These are phyloP conservation scores for Sphagnum tenellum DNA, from an alignment of 225 moss, liverwort and hornwort genomes.

Conservation along the genomic window DNA sequence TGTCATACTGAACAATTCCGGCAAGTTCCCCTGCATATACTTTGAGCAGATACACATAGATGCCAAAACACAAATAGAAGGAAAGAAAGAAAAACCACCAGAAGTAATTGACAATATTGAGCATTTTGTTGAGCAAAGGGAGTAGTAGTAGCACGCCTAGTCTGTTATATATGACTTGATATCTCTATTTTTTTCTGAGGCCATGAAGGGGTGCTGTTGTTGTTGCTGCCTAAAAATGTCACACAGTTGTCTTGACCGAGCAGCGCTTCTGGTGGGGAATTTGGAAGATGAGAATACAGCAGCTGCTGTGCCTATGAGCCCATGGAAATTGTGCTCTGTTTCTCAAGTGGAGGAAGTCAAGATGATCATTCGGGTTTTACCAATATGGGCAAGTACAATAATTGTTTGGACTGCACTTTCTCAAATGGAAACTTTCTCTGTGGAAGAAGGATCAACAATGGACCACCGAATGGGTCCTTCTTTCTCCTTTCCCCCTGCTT, in stretches of 20 bases:
- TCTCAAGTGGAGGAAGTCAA: slow-evolving; percentile 79
- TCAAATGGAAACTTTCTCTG: slow-evolving; percentile 78
- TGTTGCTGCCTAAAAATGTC: not conserved
- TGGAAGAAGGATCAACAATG: slow-evolving; percentile 56
- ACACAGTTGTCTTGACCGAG: slow-evolving; percentile 63
- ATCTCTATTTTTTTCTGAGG: too few species aligned
- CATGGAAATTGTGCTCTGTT: slow-evolving; percentile 58
- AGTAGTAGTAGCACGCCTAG: too few species aligned
- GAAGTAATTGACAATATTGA: too few species aligned
- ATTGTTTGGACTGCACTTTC: slow-evolving; percentile 72
- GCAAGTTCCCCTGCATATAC: slow-evolving; percentile 23
- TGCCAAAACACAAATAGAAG: too few species aligned
- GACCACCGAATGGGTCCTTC: slow-evolving; percentile 43
- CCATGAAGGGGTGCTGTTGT: too few species aligned
- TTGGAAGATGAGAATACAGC: slow-evolving; percentile 9
- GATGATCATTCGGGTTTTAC: slow-evolving; percentile 66
- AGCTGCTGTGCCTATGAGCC: slow-evolving; percentile 1
- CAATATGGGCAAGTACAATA: slow-evolving; percentile 58
- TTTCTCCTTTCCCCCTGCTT: slow-evolving; percentile 62
- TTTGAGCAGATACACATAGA: too few species aligned
- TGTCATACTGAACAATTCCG: slow-evolving; percentile 64
- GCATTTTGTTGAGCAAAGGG: too few species aligned
- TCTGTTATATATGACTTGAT: too few species aligned
- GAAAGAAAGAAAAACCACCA: too few species aligned
- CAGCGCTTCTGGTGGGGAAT: slow-evolving; percentile 26